Base-by-base conservation (phyloP, 2,329 filamentous ascomycete species). In the Seiridium unicorne region DNA sequence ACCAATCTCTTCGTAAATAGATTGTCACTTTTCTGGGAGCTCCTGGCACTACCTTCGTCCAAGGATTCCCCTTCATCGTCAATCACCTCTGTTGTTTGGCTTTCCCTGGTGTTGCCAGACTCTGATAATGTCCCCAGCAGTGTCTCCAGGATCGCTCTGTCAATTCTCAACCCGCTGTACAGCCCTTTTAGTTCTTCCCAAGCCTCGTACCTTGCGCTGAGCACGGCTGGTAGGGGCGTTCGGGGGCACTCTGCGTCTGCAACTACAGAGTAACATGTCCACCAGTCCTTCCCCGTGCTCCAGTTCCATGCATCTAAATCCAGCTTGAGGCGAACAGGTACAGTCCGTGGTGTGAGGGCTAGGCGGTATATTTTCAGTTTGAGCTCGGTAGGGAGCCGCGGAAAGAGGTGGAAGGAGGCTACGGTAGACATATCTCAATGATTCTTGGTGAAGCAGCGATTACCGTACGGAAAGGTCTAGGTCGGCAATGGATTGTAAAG, bases 281-380 rank as follows among this genome's bases (percentile, higher is more conserved):
- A 61, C 60, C 60, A 59, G 35, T 60, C 55, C 10, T 18, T 31
- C 4, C 48, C 53, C 2, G 44, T n/a, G 38, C 34, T 51, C 53
- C 51, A 55, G 48, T 57, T 62, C 60, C 57, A 62, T 3, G 51
- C 47, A 31, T 49, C 54, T n/a, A 57, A 26, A 26, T 62, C 54
- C 31, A 57, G 35, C 42, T 57, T 55, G 26, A 62, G 54, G 18
- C 60, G 51, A 38, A 57, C 44, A 13, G 40, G 40, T 5, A 62
- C 51, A 13, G 53, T 53, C 35, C 60, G 53, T 6, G 53, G 46
- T 4, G 60, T 58, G 13, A 62, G 49, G 8, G 60, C 60, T 7
- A 53, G 10, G 5, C 42, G 51, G 26, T 54, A 62, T 26, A 62
- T 60, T 51, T 60, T 57, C 38, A 59, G 11, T 31, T 53, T 42